Evolutionary conservation across 2,329 filamentous ascomycete genomes (phyloP).

Genomic region (Thermothelomyces thermophilus): DNA sequence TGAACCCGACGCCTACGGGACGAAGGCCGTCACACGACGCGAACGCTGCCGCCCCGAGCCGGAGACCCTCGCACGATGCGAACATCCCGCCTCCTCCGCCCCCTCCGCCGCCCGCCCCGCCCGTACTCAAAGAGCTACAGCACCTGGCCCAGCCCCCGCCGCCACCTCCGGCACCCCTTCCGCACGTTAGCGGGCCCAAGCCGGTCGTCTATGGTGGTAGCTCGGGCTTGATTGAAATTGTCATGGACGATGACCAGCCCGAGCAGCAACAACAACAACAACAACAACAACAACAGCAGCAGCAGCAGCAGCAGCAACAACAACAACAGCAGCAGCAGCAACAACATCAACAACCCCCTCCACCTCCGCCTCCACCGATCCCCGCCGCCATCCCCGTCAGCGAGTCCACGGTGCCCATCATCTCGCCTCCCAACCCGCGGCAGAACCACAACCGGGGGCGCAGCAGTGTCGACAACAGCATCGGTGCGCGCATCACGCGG

Average conservation of each 20-base stretch:
- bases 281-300: neutral
- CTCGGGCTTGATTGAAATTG: constrained; percentile 57
- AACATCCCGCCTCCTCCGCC: constrained; percentile 46
- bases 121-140: constrained; percentile 55
- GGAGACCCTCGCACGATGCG: constrained; percentile 31
- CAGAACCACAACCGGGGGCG: constrained; percentile 27
- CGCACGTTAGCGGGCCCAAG: constrained; percentile 32
- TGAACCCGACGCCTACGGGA: constrained; percentile 14
- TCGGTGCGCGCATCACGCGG: constrained; percentile 49
- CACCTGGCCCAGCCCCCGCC: constrained; percentile 56
- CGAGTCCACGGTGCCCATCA: constrained; percentile 39
- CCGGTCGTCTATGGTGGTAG: constrained; percentile 39
- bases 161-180: constrained; percentile 54
- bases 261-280: constrained; percentile 5
- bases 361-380: constrained; percentile 26
- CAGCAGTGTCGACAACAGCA: constrained; percentile 46
- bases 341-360: too few relatives aligned
- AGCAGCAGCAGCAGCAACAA: constrained; percentile 4
- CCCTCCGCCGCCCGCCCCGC: constrained; percentile 46
- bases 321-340: constrained; percentile 3
- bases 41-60: constrained; percentile 16
- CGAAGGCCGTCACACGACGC: constrained; percentile 33
- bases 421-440: constrained; percentile 38
- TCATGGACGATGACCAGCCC: constrained; percentile 55
- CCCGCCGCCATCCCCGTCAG: constrained; percentile 31